Base-by-base conservation (phyloP, 2,329 filamentous ascomycete species). In the Ascochyta koolunga region DNA sequence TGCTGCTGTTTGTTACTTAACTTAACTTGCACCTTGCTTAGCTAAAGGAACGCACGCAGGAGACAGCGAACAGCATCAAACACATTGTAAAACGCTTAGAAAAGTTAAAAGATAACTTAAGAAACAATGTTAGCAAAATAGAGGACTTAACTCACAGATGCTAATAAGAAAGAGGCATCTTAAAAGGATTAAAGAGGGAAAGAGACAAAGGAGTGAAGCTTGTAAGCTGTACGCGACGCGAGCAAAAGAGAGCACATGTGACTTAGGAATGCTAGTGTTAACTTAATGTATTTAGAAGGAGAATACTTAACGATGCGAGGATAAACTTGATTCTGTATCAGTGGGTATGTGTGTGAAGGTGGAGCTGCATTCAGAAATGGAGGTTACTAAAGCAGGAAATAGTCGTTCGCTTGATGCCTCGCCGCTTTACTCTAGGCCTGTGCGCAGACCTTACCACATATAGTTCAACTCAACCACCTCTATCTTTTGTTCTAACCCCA, bases 121-220 rank as follows among this genome's bases (percentile, higher is more conserved):
- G 16, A 21, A 10, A 21, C 11, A 10, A 36, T 18, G 16, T 18
- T 4, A 36, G 21, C 33, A 36, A 46, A 46, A 37, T 8, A 21
- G 38, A 46, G 31, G n/a, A 22, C 9, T 5, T 15, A 29, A 38
- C 32, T 37, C 22, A 46, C 19, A 36, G 22, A 38, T 37, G 19
- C 29, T 5, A n/a, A 36, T n/a, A 46, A 46, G 33, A 38, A 38
- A 47, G 43, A 47, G 33, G 43, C 33, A 37, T 47, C 39, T 9
- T 47, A 10, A 47, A 39, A 27, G 18, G 43, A 47, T 4, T 38
- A 11, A 47, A 37, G 22, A 21, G 18, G 42, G 22, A 47, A 47
- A 38, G 32, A 31, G 43, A 47, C 21, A 18, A 38, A 4, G 10
- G 33, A 31, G 8, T 19, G 9, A 5, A 21, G 43, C 33, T 39